Base-by-base conservation (phyloP, 495 filamentous ascomycete species). In the Chaetomium fimeti region DNA sequence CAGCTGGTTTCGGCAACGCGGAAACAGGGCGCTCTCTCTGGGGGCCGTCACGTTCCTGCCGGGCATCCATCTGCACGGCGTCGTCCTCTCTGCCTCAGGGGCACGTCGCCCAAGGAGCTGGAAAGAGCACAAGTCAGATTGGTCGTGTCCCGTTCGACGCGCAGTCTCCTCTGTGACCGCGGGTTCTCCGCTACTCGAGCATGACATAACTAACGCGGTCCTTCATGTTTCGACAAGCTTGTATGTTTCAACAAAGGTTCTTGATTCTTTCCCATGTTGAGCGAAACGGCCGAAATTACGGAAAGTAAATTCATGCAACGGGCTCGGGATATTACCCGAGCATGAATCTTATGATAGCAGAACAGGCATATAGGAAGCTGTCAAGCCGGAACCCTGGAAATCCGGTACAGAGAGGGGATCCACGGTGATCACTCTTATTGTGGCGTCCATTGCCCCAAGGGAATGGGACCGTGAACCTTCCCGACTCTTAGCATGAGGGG, bases 271-370 rank as follows among this genome's bases (percentile, higher is more conserved):
- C 45, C 45, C 18, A 24, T 12, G 18, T 25, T 28, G 55, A 40
- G 20, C 36, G 20, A 57, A 58, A 58, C 40, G 32, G 6, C 57
- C 27, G 57, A 49, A 49, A 22, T 61, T 28, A 40, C 47, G 22
- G 60, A 27, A 11, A 22, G 9, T 16, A 40, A 6, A 18, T 27
- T 56, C 15, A 36, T 38, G 22, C 42, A 2, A 27, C 52, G 54
- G 24, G 60, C 60, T 58, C 62, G 66, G 62, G 42, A 48, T 47
- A 62, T 65, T 60, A 59, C 29, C 58, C 28, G 40, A 60, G 62
- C 61, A 29, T 28, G 60, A 43, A 63, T 68, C 58, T 57, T 61
- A 60, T 66, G 62, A 69, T 66, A 64, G 57, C 28, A 48, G 42
- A n/a, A 40, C 20, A 57, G 58, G 61, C 45, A 57, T 67, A 70